Evolutionary conservation across 495 filamentous ascomycete species (phyloP).

Genomic region (Choiromyces venosus): DNA sequence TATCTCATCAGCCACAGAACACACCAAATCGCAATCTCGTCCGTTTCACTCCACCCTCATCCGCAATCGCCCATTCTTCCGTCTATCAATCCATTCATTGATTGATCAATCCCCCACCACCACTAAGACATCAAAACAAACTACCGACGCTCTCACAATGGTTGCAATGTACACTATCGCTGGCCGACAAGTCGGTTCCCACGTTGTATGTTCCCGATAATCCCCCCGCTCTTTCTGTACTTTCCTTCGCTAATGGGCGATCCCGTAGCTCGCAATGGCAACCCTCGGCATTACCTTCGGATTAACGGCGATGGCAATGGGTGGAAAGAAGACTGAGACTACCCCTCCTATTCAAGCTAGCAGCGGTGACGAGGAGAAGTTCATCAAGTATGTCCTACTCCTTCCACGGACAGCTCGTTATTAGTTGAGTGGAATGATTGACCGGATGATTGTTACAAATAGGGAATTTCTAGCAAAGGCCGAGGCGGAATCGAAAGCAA

Average conservation of each 20-base stretch:
- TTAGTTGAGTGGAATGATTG: background rate
- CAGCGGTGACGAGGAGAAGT: conserved; percentile 90
- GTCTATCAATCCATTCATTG: conserved; percentile 33
- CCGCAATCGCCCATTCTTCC: conserved; percentile 12
- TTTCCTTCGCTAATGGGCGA: background rate
- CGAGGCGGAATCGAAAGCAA: conserved; percentile 62
- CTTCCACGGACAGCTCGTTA: background rate
- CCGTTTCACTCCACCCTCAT: conserved; percentile 19
- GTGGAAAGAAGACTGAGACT: conserved; percentile 61
- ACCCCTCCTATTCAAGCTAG: conserved; percentile 79
- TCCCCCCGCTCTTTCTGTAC: conserved; percentile 4
- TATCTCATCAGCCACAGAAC: conserved; percentile 7
- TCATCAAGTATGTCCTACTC: conserved; percentile 76
- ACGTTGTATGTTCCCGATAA: conserved; percentile 64
- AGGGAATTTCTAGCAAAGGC: conserved; percentile 77
- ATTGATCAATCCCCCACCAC: conserved; percentile 41
- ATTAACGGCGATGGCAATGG: conserved; percentile 50
- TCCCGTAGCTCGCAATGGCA: conserved; percentile 74
- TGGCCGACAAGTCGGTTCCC: conserved; percentile 88
- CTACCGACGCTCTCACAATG: conserved; percentile 57
- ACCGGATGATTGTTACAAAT: conserved; percentile 37
- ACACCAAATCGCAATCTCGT: conserved; percentile 1
- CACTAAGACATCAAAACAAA: conserved; percentile 42
- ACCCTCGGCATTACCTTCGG: conserved; percentile 65
- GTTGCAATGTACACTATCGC: conserved; percentile 76